Base-by-base conservation (phyloP, 371 early-diverging fungal species). In the Syncephalastrum sp. region DNA sequence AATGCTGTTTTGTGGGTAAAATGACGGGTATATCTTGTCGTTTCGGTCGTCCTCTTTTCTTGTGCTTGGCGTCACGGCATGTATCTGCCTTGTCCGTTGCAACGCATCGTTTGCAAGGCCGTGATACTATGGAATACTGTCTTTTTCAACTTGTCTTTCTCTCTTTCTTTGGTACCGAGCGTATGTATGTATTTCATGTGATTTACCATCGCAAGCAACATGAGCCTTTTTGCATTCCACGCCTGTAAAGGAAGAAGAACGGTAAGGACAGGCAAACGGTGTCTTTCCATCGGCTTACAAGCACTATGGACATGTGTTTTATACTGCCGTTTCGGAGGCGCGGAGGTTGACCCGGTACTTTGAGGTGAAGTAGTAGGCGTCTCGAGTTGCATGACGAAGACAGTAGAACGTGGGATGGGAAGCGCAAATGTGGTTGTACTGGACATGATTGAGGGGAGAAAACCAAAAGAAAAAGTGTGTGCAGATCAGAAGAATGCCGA, bases 31-130 rank as follows among this genome's bases (percentile, higher is more conserved):
- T 47, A 21, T 72, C 74, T 57, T 81, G 79, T 41, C 83, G 61
- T 64, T 82, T 85, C 29, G 89, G 89, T 8, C 89, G 81, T 13
- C 89, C 89, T 46, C 89, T 80, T 58, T 87, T 87, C 61, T 87
- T 89, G 65, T 87, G 87, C 65, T 87, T 82, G 16, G 85, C 85
- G 59, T 89, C 89, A 27, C 75, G 69, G 63, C 89, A 89, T n/a
- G 82, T 78, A 47, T 83, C 85, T 29, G 77, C 74, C 65, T 84
- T 86, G 38, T 77, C 81, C 19, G 83, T 58, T 10, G 85, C 69
- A 12, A 82, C 65, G 63, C 89, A 89, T 29, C 89, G 73, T 55
- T 80, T 84, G 67, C 89, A 89, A 17, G 89, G 89, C 42, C 89
- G 56, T 29, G 74, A 77, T 21, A 82, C 86, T 33, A 33, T 33